A percentile compares a stretch with the other conserved stretches of the same genome.
These are phyloP conservation scores for Rhizophora apiculata DNA, from an alignment of 345 rosid genomes.

Conservation along the genomic window DNA sequence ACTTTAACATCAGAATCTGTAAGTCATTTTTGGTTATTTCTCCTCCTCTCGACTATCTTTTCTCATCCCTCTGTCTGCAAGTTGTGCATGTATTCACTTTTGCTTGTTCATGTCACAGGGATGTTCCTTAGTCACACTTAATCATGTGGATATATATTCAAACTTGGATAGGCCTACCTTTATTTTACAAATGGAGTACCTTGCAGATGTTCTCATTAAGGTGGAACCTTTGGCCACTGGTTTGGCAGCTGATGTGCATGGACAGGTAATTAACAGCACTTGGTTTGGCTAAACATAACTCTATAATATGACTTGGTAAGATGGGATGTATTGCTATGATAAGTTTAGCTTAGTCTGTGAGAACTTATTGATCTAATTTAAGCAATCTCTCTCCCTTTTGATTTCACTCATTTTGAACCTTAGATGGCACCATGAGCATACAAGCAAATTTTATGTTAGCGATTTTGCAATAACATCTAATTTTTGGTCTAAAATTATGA, in stretches of 20 bases:
- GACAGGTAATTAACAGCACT: conserved; percentile 51
- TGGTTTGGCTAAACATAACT: background rate
- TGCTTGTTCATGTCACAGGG: conserved; percentile 44
- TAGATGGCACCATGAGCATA: too few relatives aligned
- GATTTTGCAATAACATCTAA: too few relatives aligned
- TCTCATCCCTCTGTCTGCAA: conserved; percentile 38
- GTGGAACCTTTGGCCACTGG: conserved; percentile 88
- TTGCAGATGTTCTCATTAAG: conserved; percentile 70
- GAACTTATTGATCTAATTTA: too few relatives aligned
- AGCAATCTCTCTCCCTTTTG: too few relatives aligned
- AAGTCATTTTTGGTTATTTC: conserved; percentile 33
- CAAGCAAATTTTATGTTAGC: too few relatives aligned
- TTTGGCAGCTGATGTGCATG: conserved; percentile 88
- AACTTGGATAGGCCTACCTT: conserved; percentile 48
- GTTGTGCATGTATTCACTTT: conserved; percentile 7
- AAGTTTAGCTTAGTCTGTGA: too few relatives aligned
- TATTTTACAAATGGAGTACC: conserved; percentile 60
- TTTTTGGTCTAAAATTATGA: too few relatives aligned
- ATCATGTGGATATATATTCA: conserved; percentile 70
- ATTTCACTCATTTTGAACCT: too few relatives aligned
- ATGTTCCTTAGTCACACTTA: conserved; percentile 66
- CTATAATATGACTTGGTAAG: too few relatives aligned
- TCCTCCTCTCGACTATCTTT: background rate
- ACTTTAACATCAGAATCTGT: conserved; percentile 71
- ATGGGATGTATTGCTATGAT: too few relatives aligned